Conservation (phyloP, 768 basidiomycete species). For the Boletus reticuloceps region DNA sequence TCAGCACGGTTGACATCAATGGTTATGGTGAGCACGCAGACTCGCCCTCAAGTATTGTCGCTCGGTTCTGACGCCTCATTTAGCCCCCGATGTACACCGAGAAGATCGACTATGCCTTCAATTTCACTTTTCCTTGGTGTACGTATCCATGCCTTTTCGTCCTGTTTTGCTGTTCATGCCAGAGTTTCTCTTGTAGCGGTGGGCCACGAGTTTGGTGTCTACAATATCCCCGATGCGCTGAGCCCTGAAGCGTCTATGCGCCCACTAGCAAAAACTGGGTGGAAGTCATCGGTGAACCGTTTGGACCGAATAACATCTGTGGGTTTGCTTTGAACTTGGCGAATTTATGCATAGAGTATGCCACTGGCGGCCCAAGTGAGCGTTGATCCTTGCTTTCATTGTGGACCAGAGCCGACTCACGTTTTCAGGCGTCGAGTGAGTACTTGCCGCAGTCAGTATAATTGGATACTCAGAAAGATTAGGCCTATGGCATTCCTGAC, state of each 20-base stretch:
- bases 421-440: constrained; percentile 35
- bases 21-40: constrained; percentile 48
- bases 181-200: neutral
- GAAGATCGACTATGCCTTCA: constrained; percentile 67
- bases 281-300: constrained; percentile 21
- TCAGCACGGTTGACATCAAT: constrained; percentile 54
- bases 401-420: neutral
- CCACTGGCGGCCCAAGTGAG: constrained; percentile 32
- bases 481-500: constrained; percentile 65
- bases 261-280: constrained; percentile 58
- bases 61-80: constrained; percentile 9
- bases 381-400: neutral
- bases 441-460: neutral
- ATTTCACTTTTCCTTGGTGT: constrained; percentile 66
- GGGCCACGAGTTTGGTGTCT: constrained; percentile 39
- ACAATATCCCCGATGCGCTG: constrained; percentile 43
- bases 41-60: neutral
- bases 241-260: constrained; percentile 60
- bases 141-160: constrained; percentile 8
- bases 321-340: too few relatives aligned
- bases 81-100: constrained; percentile 52
- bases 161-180: neutral
- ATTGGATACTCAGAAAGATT: neutral
- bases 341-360: constrained; percentile 7
- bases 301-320: constrained; percentile 4